A percentile compares a stretch with the other conserved stretches of the same genome.
These are phyloP conservation scores for Eimeria acervulina DNA, from an alignment of 169 alveolate species.

Conservation along the genomic window DNA sequence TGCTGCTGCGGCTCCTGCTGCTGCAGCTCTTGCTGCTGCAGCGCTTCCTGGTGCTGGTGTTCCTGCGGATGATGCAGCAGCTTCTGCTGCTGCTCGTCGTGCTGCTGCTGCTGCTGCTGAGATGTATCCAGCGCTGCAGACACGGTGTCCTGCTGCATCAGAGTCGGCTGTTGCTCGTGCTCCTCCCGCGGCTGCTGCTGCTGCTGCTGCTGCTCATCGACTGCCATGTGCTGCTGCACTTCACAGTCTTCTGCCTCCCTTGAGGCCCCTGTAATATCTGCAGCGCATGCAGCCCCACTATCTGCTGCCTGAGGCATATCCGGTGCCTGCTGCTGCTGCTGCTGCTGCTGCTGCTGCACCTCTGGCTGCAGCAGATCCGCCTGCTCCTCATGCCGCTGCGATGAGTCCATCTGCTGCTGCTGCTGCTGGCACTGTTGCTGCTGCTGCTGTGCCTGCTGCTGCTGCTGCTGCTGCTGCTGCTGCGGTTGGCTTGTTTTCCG, in stretches of 20 bases:
- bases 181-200: conserved; percentile 36
- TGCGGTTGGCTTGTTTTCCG: neutral
- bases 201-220: conserved; percentile 31
- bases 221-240: neutral
- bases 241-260: neutral
- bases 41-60: neutral
- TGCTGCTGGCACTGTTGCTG: too few relatives aligned
- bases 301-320: neutral
- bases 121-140: neutral
- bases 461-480: conserved; percentile 25
- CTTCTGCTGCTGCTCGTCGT: too few relatives aligned
- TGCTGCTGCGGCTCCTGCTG: too few relatives aligned
- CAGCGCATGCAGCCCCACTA: neutral
- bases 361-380: neutral
- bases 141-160: conserved; percentile 2
- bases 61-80: neutral
- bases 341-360: conserved; percentile 38
- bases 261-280: neutral
- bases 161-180: neutral
- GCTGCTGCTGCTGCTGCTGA: conserved; percentile 20
- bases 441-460: neutral
- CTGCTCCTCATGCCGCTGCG: conserved; percentile 1
- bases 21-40: too few relatives aligned
- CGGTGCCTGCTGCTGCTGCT: conserved; percentile 39
- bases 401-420: neutral